phyloP scores from a whole-genome alignment of 2,329 filamentous ascomycete species.

The Aspergillus sclerotialis region DNA sequence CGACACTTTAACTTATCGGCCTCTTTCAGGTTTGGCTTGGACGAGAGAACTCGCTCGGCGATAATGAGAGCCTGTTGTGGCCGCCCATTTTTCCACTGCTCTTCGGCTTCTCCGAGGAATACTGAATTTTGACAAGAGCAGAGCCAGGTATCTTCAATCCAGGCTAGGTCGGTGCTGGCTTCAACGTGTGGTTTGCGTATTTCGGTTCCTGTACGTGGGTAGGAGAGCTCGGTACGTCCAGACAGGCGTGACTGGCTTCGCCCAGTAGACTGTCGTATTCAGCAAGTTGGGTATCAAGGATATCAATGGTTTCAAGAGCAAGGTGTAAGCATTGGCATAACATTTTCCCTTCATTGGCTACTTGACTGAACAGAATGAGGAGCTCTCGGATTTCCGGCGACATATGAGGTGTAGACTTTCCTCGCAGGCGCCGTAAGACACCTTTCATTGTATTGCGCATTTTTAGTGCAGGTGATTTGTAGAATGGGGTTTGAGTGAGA shows the following conservation, averaged over 20 bases:
- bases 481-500: too few relatives aligned
- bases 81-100: slow-evolving; percentile 6
- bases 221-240: not conserved
- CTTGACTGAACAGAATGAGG: slow-evolving; percentile 2
- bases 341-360: slow-evolving; percentile 2
- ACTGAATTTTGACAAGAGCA: slow-evolving; percentile 4
- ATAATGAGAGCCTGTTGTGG: slow-evolving; percentile 8
- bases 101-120: slow-evolving; percentile 9
- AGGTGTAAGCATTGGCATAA: slow-evolving; percentile 4
- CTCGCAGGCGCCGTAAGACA: not conserved
- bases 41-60: slow-evolving; percentile 3
- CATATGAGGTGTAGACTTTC: not conserved
- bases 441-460: not conserved
- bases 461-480: too few relatives aligned
- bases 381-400: not conserved
- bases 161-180: slow-evolving; percentile 1
- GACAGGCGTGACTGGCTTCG: slow-evolving; percentile 5
- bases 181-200: not conserved
- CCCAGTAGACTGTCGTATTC: slow-evolving; percentile 10
- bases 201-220: not conserved
- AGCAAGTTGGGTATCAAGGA: slow-evolving; percentile 4
- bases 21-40: slow-evolving; percentile 5
- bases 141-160: slow-evolving; percentile 14
- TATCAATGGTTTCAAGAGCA: slow-evolving; percentile 5
- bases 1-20: slow-evolving; percentile 8